Evolutionary conservation across 768 basidiomycete genomes (phyloP).

Genomic region (Lactarius trivialis): DNA sequence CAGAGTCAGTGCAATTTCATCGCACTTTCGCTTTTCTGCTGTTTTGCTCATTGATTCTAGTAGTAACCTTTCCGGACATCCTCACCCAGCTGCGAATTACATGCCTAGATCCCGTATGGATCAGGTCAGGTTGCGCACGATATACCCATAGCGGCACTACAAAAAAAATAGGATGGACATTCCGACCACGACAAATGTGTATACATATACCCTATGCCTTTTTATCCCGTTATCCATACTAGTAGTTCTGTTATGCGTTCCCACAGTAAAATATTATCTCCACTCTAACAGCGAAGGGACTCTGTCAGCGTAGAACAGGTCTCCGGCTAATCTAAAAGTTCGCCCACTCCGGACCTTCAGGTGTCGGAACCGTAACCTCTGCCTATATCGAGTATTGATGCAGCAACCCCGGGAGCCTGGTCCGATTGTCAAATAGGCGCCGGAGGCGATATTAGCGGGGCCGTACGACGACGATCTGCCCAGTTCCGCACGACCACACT

Average conservation of each 20-base stretch:
- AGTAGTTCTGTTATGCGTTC: not conserved
- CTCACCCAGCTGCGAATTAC: not conserved
- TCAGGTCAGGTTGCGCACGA: conserved; percentile 15
- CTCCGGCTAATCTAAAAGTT: conserved; percentile 17
- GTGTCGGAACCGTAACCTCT: conserved; percentile 39
- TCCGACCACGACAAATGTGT: not conserved
- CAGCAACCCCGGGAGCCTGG: conserved; percentile 47
- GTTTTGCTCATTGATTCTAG: conserved; percentile 6
- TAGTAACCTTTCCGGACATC: not conserved
- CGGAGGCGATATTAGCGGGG: not conserved
- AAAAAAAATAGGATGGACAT: not conserved
- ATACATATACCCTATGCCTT: not conserved
- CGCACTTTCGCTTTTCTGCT: not conserved
- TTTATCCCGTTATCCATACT: conserved; percentile 9
- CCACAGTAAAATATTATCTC: not conserved
- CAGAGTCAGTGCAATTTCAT: conserved; percentile 6
- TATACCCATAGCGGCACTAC: conserved; percentile 9
- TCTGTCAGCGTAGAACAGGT: not conserved
- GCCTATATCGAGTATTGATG: conserved; percentile 49
- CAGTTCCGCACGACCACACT: conserved; percentile 36
- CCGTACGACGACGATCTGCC: conserved; percentile 53
- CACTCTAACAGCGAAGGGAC: not conserved
- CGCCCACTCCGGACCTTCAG: conserved; percentile 19
- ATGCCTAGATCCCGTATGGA: not conserved
- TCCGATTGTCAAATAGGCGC: conserved; percentile 1